Percentiles rank a stretch among this genome's conserved stretches.
Conservation (phyloP, 129 eudicot species). For the Logfia minima region DNA sequence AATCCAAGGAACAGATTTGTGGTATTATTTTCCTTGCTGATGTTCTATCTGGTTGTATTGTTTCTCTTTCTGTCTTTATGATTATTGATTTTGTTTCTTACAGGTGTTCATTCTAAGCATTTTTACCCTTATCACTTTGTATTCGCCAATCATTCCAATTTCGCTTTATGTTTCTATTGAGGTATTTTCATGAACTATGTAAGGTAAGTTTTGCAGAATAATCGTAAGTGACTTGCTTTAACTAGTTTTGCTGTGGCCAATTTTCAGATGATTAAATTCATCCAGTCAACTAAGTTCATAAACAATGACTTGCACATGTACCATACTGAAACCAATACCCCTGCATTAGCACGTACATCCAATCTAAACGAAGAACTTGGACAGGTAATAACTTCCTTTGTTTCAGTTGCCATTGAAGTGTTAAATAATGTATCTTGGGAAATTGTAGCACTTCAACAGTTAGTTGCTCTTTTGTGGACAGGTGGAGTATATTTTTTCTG, state of each 20-base stretch:
- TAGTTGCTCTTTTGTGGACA: conserved; percentile 30
- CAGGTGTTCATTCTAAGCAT: conserved; percentile 81
- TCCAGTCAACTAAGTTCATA: conserved; percentile 87
- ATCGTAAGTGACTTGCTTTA: conserved; percentile 3
- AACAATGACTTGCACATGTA: conserved; percentile 95
- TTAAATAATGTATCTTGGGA: background rate
- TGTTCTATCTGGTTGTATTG: background rate
- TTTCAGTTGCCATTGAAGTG: conserved; percentile 1
- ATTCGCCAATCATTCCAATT: conserved; percentile 94
- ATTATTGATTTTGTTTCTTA: conserved; percentile 22
- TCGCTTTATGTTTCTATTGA: conserved; percentile 98
- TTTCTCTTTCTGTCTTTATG: conserved; percentile 21
- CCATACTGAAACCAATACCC: conserved; percentile 87
- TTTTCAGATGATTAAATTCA: conserved; percentile 89
- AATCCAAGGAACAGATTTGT: conserved; percentile 77
- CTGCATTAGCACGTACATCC: conserved; percentile 95
- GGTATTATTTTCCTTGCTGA: conserved; percentile 45
- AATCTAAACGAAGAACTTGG: conserved; percentile 99
- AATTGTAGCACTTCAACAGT: conserved; percentile 14
- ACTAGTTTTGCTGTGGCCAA: conserved; percentile 16
- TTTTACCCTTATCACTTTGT: conserved; percentile 90
- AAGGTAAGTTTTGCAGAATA: conserved; percentile 12
- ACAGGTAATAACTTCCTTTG: conserved; percentile 51
- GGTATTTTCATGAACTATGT: conserved; percentile 43
- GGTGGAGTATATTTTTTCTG: conserved; percentile 95